A percentile compares a stretch with the other conserved stretches of the same genome.
Conservation (phyloP, 2,329 filamentous ascomycete genomes). For the Ambrosiella xylebori region DNA sequence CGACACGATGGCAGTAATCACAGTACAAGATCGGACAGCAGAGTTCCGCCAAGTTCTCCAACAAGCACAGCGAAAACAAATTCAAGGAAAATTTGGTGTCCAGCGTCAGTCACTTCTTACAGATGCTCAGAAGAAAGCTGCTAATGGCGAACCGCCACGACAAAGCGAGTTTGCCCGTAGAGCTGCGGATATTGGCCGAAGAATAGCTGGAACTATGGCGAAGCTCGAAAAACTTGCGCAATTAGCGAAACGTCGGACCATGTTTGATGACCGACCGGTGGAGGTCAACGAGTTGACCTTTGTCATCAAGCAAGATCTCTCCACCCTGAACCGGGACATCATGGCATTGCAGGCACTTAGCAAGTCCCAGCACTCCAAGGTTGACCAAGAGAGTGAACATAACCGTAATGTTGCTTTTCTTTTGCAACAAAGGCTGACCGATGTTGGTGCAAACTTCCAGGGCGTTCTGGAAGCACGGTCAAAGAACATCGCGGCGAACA, state of each 20-base stretch:
- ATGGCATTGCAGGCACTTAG: slow-evolving; percentile 63
- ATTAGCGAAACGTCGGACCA: slow-evolving; percentile 86
- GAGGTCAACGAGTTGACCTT: slow-evolving; percentile 96
- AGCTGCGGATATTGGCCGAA: slow-evolving; percentile 79
- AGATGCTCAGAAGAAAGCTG: slow-evolving; percentile 50
- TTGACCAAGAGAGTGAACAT: slow-evolving; percentile 79
- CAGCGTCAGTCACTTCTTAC: slow-evolving; percentile 68
- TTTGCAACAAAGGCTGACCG: slow-evolving; percentile 77
- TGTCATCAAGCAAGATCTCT: slow-evolving; percentile 94
- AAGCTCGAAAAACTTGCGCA: slow-evolving; percentile 90
- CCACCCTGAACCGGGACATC: slow-evolving; percentile 70
- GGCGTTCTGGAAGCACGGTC: slow-evolving; percentile 91
- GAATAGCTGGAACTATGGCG: slow-evolving; percentile 81
- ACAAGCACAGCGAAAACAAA: slow-evolving; percentile 67
- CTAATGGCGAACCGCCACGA: slow-evolving; percentile 32
- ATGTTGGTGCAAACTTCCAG: slow-evolving; percentile 91
- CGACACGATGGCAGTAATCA: slow-evolving; percentile 42
- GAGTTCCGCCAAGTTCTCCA: slow-evolving; percentile 87
- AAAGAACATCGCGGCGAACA: slow-evolving; percentile 91
- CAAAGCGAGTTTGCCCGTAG: slow-evolving; percentile 85
- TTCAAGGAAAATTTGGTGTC: slow-evolving; percentile 56
- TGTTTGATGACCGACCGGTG: slow-evolving; percentile 91
- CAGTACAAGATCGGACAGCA: slow-evolving; percentile 89
- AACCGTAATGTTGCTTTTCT: slow-evolving; percentile 94
- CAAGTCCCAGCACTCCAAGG: slow-evolving; percentile 52